Evolutionary conservation across 1,284 basidiomycete genomes (phyloP).

Genomic region (Stereum hirsutum): DNA sequence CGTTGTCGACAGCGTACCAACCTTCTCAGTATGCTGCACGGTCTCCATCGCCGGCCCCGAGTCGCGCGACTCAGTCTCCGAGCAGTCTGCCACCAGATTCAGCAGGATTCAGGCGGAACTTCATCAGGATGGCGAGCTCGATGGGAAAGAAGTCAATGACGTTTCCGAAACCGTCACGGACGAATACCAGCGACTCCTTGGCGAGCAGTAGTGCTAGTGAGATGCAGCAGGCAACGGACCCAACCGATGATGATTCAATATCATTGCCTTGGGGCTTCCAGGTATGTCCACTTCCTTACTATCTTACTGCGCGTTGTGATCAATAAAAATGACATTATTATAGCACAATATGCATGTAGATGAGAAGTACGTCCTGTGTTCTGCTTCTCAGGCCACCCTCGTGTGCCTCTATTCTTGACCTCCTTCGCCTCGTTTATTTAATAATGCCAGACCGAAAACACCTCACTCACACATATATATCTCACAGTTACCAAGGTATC

Average conservation of each 20-base stretch:
- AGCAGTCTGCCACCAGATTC: constrained; percentile 19
- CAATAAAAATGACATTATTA: neutral
- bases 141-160: constrained; percentile 27
- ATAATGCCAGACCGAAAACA: neutral
- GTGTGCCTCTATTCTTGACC: neutral
- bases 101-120: constrained; percentile 28
- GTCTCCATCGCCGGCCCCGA: constrained; percentile 21
- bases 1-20: constrained; percentile 25
- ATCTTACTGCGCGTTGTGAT: constrained; percentile 7
- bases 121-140: constrained; percentile 37
- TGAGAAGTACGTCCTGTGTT: constrained; percentile 41
- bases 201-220: no score
- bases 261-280: constrained; percentile 69
- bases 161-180: constrained; percentile 22
- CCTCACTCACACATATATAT: neutral
- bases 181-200: constrained; percentile 21
- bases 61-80: constrained; percentile 18
- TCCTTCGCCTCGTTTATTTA: neutral
- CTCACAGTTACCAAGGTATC: constrained; percentile 50
- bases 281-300: constrained; percentile 29
- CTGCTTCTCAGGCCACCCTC: constrained; percentile 6
- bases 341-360: constrained; percentile 76
- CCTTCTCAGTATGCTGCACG: constrained; percentile 22
- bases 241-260: constrained; percentile 44
- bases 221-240: no score